These are phyloP conservation scores for Coemansia sp. DNA, from an alignment of 192 early-diverging fungal genomes.

Conservation along the genomic window DNA sequence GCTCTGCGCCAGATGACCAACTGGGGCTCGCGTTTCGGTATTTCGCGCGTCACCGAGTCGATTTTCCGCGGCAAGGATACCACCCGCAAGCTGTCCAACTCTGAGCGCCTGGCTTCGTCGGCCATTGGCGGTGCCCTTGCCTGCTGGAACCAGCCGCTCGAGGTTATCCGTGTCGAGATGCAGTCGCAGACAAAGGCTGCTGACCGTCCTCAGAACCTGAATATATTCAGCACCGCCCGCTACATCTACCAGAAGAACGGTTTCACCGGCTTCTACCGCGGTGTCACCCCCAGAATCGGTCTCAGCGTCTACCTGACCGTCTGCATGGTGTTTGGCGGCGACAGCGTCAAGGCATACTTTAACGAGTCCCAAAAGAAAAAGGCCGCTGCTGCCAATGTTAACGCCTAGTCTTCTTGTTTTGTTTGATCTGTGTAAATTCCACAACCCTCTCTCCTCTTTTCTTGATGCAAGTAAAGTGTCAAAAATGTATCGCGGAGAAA, in stretches of 20 bases:
- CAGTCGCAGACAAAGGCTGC: conserved; percentile 88
- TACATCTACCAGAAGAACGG: conserved; percentile 94
- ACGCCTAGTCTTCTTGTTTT: conserved; percentile 8
- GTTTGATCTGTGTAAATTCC: not conserved
- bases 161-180: conserved; percentile 99
- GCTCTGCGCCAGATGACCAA: conserved; percentile 96
- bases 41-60: conserved; percentile 70
- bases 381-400: conserved; percentile 1
- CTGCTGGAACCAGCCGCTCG: conserved; percentile 99
- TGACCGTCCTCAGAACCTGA: conserved; percentile 90
- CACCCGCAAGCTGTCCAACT: conserved; percentile 59
- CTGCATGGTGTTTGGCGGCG: conserved; percentile 84
- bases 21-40: conserved; percentile 96
- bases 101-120: conserved; percentile 61
- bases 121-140: conserved; percentile 86
- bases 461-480: too few species aligned
- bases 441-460: not conserved
- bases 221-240: conserved; percentile 76
- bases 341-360: conserved; percentile 57
- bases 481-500: too few species aligned
- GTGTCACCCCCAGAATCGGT: conserved; percentile 76
- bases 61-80: conserved; percentile 60
- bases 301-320: conserved; percentile 82
- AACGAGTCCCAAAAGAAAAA: conserved; percentile 33
- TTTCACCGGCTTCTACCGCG: conserved; percentile 88